Evolutionary conservation across 1,284 basidiomycete species (phyloP).

Genomic region (Caloboletus firmus): DNA sequence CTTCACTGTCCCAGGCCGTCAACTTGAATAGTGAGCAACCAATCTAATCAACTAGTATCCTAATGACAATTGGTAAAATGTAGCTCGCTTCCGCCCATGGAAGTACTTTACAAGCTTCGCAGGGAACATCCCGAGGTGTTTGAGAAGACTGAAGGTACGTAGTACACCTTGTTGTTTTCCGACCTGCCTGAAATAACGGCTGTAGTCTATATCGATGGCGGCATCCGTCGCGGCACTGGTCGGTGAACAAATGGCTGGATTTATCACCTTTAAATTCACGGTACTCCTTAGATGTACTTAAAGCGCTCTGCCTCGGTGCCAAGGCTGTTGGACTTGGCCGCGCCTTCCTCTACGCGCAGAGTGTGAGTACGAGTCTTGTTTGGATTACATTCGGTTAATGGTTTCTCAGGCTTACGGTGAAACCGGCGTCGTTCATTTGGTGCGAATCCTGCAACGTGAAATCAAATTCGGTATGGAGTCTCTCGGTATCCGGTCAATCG

Average conservation of each 20-base stretch:
- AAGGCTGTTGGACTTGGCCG: slow-evolving; percentile 88
- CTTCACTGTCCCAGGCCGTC: slow-evolving; percentile 53
- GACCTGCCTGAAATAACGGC: background rate
- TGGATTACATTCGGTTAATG: slow-evolving; percentile 6
- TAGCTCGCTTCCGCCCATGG: slow-evolving; percentile 70
- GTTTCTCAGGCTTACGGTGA: slow-evolving; percentile 72
- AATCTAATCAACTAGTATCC: background rate
- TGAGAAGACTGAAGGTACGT: slow-evolving; percentile 61
- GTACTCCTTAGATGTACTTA: slow-evolving; percentile 67
- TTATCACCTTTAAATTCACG: slow-evolving; percentile 1
- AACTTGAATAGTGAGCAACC: slow-evolving; percentile 70
- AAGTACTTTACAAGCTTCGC: slow-evolving; percentile 74
- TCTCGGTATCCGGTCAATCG: slow-evolving; percentile 70
- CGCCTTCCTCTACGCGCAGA: slow-evolving; percentile 89
- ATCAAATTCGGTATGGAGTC: slow-evolving; percentile 79
- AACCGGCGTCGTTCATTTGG: slow-evolving; percentile 75
- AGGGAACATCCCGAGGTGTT: slow-evolving; percentile 77
- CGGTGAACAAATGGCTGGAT: slow-evolving; percentile 12
- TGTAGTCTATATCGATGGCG: slow-evolving; percentile 87
- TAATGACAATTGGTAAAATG: background rate
- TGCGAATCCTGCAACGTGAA: slow-evolving; percentile 77
- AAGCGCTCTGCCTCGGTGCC: slow-evolving; percentile 89
- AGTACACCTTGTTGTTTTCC: background rate
- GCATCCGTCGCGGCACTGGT: slow-evolving; percentile 81
- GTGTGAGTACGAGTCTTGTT: slow-evolving; percentile 46